Base-by-base conservation (phyloP, 2,329 filamentous ascomycete species). In the Trichoderma endophyticum region DNA sequence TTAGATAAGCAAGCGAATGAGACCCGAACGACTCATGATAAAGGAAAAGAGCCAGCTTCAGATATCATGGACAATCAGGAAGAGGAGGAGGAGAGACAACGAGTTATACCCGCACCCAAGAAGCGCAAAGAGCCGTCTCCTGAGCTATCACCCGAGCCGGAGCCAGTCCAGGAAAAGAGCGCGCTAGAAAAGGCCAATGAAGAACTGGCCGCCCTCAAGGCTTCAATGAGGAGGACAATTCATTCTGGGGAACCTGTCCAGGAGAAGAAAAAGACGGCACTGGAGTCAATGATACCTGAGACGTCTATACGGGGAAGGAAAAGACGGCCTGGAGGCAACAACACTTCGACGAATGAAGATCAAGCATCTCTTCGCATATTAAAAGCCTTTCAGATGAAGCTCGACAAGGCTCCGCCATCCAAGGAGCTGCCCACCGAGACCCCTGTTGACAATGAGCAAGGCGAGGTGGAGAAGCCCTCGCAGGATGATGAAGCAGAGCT, bases 131-230 rank as follows among this genome's bases (percentile, higher is more conserved):
- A 73, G 56, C 54, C 75, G n/a, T 74, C 75, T 70, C 70, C 69
- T 6, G 75, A 78, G 26, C 34, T 69, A 43, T 76, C 77, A 21
- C 74, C 76, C 15, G 77, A 78, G 66, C 77, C 78, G 9, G 78
- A 80, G 51, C 73, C 73, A 30, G 51, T 24, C n/a, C 77, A 77
- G 48, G 87, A 87, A 76, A 87, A 87, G 76, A 85, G 86, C 1
- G 85, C 86, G 0, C 82, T 95, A 11, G 90, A 94, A 74, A 85
- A 85, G 75, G 93, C 92, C 3, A 95, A 95, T 75, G 92, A 93
- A 48, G 91, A 96, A 77, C 94, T 95, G 69, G 92, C 92, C 5
- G 91, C 91, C 1, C 83, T 96, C 4, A 95, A 95, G 80, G 92
- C 92, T 9, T 94, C 92, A 0, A 93, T 96, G 91, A 92, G 90